Evolutionary conservation across 768 basidiomycete genomes (phyloP).

Genomic region (Amanita brunnescens): DNA sequence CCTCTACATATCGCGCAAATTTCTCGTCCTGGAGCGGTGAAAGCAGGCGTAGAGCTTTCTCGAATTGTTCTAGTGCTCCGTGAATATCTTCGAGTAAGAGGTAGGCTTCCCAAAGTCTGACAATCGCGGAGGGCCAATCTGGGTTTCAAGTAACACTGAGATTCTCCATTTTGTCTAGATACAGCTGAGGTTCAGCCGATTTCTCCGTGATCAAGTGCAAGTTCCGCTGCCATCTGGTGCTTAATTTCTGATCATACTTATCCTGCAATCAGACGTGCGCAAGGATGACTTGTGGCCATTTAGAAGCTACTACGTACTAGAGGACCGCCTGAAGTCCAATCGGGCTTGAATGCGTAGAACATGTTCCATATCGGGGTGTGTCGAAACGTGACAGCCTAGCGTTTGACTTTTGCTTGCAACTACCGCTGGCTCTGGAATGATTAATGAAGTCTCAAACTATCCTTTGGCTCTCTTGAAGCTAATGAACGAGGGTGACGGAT

Average conservation of each 20-base stretch:
- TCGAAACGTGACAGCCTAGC: background rate
- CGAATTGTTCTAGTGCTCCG: slow-evolving; percentile 1
- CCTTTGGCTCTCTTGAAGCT: background rate
- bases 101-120: slow-evolving; percentile 1
- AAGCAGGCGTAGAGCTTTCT: background rate
- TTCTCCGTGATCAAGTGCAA: background rate
- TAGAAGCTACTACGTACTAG: background rate
- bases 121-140: background rate
- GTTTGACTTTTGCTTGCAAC: too few species aligned
- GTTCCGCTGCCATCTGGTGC: background rate
- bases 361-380: background rate
- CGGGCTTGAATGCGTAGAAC: slow-evolving; percentile 1
- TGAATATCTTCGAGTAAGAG: slow-evolving; percentile 2
- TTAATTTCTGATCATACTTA: background rate
- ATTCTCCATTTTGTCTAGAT: background rate
- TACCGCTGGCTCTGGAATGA: background rate
- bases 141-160: background rate
- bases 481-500: background rate
- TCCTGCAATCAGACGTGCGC: background rate
- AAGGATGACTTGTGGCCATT: background rate
- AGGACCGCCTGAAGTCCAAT: background rate
- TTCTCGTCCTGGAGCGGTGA: background rate
- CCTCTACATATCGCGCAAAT: background rate
- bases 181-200: slow-evolving; percentile 1
- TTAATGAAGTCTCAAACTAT: background rate